Base-by-base conservation (phyloP, 2,329 filamentous ascomycete species). In the Fusarium hainanense region DNA sequence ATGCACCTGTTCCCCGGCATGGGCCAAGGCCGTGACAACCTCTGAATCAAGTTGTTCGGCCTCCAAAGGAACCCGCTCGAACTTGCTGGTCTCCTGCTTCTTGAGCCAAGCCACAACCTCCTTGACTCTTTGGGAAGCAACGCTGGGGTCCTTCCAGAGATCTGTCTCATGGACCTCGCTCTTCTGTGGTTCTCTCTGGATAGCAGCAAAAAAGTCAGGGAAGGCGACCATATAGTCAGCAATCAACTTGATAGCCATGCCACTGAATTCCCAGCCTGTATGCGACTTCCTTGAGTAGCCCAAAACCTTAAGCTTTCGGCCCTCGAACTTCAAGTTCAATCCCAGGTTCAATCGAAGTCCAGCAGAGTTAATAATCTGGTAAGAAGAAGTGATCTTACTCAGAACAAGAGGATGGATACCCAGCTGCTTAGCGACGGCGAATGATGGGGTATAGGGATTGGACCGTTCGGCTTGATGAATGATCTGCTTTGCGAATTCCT, bases 51-150 rank as follows among this genome's bases (percentile, higher is more conserved):
- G 89, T 79, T 99, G 97, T 78, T 98, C 93, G 2, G 96, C 96
- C 75, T 99, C 96, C 16, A 99, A 87, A 23, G 96, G 95, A n/a
- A 99, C 96, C 70, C 91, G 91, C 80, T 98, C 95, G 72, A 99
- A 97, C 71, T 91, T 92, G 85, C 93, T 97, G 1, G 93, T 92
- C 79, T 98, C 93, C 48, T 97, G 88, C 43, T 90, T 90, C 83
- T 98, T 99, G 52, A 99, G 85, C 95, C 95, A 99, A 34, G 90
- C 89, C 27, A 90, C 92, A 67, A 99, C 97, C 78, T 98, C 96
- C 82, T 97, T 97, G 77, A 99, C 91, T 77, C 93, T 93, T 49
- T 87, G 81, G 52, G 90, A 90, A 6, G 94, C 95, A 48, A 89
- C 84, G 10, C 90, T 88, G 21, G 89, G 86, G 62, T 90, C 86